Evolutionary conservation across 805 yeast genomes (phyloP).

Genomic region (Babjeviella inositovora): DNA sequence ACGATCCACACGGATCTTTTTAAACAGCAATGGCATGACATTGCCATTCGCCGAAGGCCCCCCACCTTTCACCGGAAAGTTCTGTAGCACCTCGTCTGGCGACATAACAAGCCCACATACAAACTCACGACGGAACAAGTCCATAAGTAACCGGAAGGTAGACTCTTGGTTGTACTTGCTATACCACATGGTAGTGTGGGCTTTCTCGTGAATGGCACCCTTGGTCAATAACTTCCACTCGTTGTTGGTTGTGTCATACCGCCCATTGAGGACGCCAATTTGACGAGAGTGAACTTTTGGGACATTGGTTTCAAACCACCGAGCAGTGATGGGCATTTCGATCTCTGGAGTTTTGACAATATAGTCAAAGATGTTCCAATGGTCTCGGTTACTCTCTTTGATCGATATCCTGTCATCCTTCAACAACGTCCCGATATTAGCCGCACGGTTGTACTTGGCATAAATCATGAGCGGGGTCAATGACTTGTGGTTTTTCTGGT

Average conservation of each 20-base stretch:
- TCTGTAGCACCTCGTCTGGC: too few relatives aligned
- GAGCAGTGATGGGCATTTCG: conserved; percentile 7
- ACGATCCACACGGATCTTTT: too few relatives aligned
- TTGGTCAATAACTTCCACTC: conserved; percentile 16
- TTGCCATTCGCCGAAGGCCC: too few relatives aligned
- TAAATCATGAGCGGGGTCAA: conserved; percentile 61
- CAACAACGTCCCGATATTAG: conserved; percentile 36
- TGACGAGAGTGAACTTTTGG: conserved; percentile 5
- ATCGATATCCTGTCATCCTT: conserved; percentile 26
- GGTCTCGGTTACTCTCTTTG: conserved; percentile 13
- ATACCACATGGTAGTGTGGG: too few relatives aligned
- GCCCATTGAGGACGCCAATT: conserved; percentile 15
- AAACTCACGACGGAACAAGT: too few relatives aligned
- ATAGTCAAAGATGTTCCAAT: conserved; percentile 19
- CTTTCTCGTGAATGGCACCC: too few relatives aligned
- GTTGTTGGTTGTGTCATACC: conserved; percentile 11
- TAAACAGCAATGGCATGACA: too few relatives aligned
- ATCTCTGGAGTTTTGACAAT: conserved; percentile 10
- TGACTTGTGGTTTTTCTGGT: conserved; percentile 38
- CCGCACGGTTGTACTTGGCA: conserved; percentile 50
- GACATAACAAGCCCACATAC: too few relatives aligned
- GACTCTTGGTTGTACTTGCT: too few relatives aligned
- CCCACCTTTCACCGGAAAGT: too few relatives aligned
- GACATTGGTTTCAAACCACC: conserved; percentile 8
- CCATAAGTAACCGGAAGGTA: too few relatives aligned